Percentiles rank a stretch among this genome's conserved stretches.
Conservation (phyloP, 2,329 filamentous ascomycete genomes). For the Rachicladosporium sp. region DNA sequence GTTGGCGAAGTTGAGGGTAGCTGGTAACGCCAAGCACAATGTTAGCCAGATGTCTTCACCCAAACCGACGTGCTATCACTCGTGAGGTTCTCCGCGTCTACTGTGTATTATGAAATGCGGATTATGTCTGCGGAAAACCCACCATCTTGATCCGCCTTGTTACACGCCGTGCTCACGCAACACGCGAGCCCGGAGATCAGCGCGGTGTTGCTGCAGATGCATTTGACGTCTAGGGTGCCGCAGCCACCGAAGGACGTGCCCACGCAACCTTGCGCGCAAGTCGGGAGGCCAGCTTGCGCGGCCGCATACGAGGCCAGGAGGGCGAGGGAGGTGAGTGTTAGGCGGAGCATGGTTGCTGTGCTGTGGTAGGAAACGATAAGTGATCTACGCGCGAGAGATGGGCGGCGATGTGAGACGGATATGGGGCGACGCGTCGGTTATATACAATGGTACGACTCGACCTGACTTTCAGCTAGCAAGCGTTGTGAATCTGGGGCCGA, state of each 20-base stretch:
- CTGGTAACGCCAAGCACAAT: constrained; percentile 13
- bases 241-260: constrained; percentile 27
- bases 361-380: neutral
- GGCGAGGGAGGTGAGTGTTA: constrained; percentile 2
- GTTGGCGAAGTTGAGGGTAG: constrained; percentile 29
- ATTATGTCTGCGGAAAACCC: constrained; percentile 4
- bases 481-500: too few relatives aligned
- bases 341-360: constrained; percentile 1
- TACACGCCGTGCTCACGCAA: constrained; percentile 28
- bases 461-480: too few relatives aligned
- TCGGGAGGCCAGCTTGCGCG: constrained; percentile 14
- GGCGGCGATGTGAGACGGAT: too few relatives aligned
- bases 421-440: too few relatives aligned
- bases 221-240: constrained; percentile 26
- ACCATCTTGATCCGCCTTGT: constrained; percentile 23
- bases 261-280: constrained; percentile 24
- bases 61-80: too few relatives aligned
- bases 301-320: constrained; percentile 3
- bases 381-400: too few relatives aligned
- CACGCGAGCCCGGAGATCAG: constrained; percentile 28
- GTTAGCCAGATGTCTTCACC: too few relatives aligned
- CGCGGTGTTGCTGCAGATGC: constrained; percentile 28
- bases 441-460: too few relatives aligned
- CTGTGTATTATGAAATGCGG: too few relatives aligned
- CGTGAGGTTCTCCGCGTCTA: too few relatives aligned